Percentiles rank a stretch among this genome's conserved stretches.
Evolutionary conservation across 1,284 basidiomycete species (phyloP).

Genomic region (Rhodotorula mucilaginosa): DNA sequence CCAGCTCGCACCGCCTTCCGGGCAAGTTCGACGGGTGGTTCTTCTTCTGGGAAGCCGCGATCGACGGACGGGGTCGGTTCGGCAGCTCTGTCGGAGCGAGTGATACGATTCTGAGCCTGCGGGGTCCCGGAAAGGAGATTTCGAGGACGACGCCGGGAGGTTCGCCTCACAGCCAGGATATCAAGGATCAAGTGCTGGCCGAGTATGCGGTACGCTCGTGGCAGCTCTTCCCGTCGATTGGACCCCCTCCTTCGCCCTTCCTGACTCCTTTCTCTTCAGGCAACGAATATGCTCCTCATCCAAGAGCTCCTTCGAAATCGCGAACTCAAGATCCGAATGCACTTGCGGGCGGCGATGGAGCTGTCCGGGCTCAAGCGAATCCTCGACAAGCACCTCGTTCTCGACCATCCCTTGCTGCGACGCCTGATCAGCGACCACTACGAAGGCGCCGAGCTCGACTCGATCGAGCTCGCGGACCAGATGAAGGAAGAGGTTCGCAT

Average conservation of each 20-base stretch:
- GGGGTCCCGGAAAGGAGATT: conserved; percentile 32
- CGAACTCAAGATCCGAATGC: conserved; percentile 79
- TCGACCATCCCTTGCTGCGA: conserved; percentile 64
- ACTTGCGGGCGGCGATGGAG: conserved; percentile 85
- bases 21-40: conserved; percentile 86
- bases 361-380: conserved; percentile 75
- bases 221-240: conserved; percentile 42
- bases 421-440: conserved; percentile 68
- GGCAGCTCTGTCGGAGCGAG: conserved; percentile 92
- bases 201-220: conserved; percentile 74
- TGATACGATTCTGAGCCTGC: conserved; percentile 69
- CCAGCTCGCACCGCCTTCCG: conserved; percentile 59
- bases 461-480: conserved; percentile 69
- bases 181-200: conserved; percentile 63
- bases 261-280: conserved; percentile 35
- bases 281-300: conserved; percentile 73
- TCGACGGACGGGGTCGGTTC: conserved; percentile 88
- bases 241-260: conserved; percentile 38
- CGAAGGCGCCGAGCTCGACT: conserved; percentile 71
- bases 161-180: conserved; percentile 11
- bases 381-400: conserved; percentile 66
- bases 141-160: conserved; percentile 30
- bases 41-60: conserved; percentile 70
- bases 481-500: conserved; percentile 73
- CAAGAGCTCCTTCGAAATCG: conserved; percentile 59